phyloP scores from a whole-genome alignment of 257 asterid genomes.

The Nicotiana sylvestris region DNA sequence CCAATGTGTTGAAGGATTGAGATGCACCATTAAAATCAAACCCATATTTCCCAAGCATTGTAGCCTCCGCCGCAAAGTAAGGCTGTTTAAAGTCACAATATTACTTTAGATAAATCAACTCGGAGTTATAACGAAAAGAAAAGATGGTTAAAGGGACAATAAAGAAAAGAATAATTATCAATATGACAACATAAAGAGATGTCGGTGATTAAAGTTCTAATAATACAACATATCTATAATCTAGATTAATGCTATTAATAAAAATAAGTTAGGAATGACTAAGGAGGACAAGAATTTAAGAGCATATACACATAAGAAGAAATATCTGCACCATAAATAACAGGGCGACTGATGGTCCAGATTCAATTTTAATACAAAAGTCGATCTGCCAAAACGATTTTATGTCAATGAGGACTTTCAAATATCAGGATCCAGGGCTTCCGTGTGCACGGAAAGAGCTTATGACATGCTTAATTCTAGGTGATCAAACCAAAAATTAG shows the following conservation, averaged over 20 bases:
- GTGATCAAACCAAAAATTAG: neutral
- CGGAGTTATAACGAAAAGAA: neutral
- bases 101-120: neutral
- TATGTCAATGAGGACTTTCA: neutral
- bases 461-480: neutral
- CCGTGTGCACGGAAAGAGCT: neutral
- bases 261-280: neutral
- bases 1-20: constrained; percentile 69
- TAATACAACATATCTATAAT: neutral
- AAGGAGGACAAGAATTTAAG: neutral
- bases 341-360: neutral
- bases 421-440: neutral
- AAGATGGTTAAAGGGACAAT: neutral
- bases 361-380: neutral
- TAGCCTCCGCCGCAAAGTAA: constrained; percentile 73
- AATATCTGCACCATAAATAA: neutral
- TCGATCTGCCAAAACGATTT: neutral
- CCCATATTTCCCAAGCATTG: constrained; percentile 81
- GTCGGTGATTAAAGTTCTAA: neutral
- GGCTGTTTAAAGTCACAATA: constrained; percentile 38
- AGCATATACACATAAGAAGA: neutral
- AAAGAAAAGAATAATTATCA: neutral
- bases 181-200: neutral
- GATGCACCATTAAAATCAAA: constrained; percentile 76
- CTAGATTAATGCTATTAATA: neutral